Evolutionary conservation across 2,329 filamentous ascomycete species (phyloP), one percentile per base, ranked within the genome.

Genomic region (Coniochaeta sp.): DNA sequence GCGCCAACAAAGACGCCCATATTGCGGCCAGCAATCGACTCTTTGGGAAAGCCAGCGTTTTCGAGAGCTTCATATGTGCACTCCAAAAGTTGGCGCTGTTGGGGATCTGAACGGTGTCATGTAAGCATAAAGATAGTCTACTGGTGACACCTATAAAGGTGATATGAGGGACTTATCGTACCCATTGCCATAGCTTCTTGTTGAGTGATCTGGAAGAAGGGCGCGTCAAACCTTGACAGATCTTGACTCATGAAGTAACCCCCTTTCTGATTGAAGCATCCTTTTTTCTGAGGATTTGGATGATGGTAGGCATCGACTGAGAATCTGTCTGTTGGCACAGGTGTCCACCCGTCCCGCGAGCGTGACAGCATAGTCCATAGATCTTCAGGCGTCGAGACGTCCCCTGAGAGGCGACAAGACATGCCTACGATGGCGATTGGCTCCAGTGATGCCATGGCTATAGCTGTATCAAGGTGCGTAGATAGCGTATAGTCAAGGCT

Each of bases 171-270:
- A n/a, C 16, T n/a, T n/a, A 17, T 7, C 43, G 26, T 47, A 47
- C 43, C 43, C 71, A 76, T 74, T 0, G 69, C 64, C 58, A 70
- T 65, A 44, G 72, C 73, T 57, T 76, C 73, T 17, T 67, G 63
- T 43, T 69, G 67, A 2, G 72, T 72, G 19, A 76, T 73, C 36
- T 73, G 69, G 65, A 73, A 75, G 57, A 75, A 76, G 3, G 64
- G 64, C 31, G 69, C 71, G 61, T 74, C 68, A 60, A 71, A 72
- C 55, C 65, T 60, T 9, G 65, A 62, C 3, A 68, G 59, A 40
- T 74, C 70, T 43, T 69, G 64, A 5, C 64, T 62, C 31, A 75
- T 64, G 31, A 74, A 72, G 59, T 73, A 73, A 2, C 71, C 70
- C 5, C 71, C 68, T 3, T 61, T 57, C 5, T 68, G 64, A 60